Percentiles rank a stretch among this genome's conserved stretches.
Conservation (phyloP, 176 grass and related monocot genomes). For the Cenchrus americanus region DNA sequence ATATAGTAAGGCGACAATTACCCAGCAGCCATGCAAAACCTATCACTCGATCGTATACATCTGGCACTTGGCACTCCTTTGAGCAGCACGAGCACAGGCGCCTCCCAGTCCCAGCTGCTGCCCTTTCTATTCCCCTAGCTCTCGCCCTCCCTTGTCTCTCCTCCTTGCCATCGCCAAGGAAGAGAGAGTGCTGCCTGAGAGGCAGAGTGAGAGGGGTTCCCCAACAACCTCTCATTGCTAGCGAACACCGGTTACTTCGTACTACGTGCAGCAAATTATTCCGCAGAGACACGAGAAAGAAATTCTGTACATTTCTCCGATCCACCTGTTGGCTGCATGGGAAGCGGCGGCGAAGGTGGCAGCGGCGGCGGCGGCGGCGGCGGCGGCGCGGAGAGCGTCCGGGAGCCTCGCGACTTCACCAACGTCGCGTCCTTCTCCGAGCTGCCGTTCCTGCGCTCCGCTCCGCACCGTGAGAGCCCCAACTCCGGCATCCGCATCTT, state of each 20-base stretch:
- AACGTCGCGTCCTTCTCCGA: conserved; percentile 84
- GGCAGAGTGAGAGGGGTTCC: neutral
- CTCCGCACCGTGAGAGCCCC: conserved; percentile 49
- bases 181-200: neutral
- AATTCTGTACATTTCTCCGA: conserved; percentile 20
- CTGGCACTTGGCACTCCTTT: conserved; percentile 46
- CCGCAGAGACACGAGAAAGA: conserved; percentile 7
- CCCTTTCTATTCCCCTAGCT: conserved; percentile 46
- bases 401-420: conserved; percentile 66
- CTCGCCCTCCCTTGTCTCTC: conserved; percentile 24
- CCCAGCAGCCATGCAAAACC: conserved; percentile 61
- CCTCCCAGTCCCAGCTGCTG: conserved; percentile 21
- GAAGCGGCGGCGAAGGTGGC: conserved; percentile 27
- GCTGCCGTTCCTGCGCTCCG: conserved; percentile 72
- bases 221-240: conserved; percentile 20
- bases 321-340: conserved; percentile 37
- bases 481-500: conserved; percentile 79
- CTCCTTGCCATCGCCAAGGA: neutral
- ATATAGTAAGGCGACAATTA: conserved; percentile 68
- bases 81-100: conserved; percentile 34
- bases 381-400: conserved; percentile 43
- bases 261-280: neutral
- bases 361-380: neutral
- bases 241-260: conserved; percentile 16
- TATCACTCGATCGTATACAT: conserved; percentile 52